Evolutionary conservation across 495 filamentous ascomycete species (phyloP).

Genomic region (Sporormia fimetaria): DNA sequence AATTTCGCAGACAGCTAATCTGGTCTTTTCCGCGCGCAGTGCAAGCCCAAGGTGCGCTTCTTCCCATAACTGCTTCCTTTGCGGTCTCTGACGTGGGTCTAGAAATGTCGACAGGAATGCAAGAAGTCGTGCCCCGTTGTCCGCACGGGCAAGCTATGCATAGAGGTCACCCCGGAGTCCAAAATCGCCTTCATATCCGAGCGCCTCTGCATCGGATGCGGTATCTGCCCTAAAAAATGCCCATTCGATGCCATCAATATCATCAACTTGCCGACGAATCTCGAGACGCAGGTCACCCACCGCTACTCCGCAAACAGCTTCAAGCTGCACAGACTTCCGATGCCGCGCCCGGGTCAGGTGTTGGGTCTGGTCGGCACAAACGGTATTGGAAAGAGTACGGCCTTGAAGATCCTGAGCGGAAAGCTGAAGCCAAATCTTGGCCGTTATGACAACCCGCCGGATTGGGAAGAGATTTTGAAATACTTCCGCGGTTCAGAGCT

Average conservation of each 20-base stretch:
- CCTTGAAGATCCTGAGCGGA: slow-evolving; percentile 92
- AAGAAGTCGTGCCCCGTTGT: slow-evolving; percentile 99
- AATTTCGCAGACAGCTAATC: slow-evolving; percentile 16
- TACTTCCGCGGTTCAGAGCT: slow-evolving; percentile 95
- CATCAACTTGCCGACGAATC: slow-evolving; percentile 97
- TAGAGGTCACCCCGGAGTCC: slow-evolving; percentile 79
- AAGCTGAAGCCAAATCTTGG: slow-evolving; percentile 98
- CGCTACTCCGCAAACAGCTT: slow-evolving; percentile 99
- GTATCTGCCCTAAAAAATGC: slow-evolving; percentile 98
- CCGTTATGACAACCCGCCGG: slow-evolving; percentile 86
- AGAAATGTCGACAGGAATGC: slow-evolving; percentile 97
- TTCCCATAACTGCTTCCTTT: not conserved
- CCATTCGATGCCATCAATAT: slow-evolving; percentile 99
- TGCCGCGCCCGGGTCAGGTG: slow-evolving; percentile 92
- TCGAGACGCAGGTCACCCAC: slow-evolving; percentile 94
- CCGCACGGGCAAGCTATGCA: slow-evolving; percentile 91
- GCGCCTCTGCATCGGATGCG: slow-evolving; percentile 88
- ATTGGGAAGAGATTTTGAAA: slow-evolving; percentile 98
- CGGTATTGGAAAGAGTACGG: slow-evolving; percentile 99
- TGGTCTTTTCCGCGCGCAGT: slow-evolving; percentile 37
- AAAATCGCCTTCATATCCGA: slow-evolving; percentile 98
- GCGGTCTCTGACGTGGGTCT: slow-evolving; percentile 7
- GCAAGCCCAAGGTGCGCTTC: slow-evolving; percentile 80
- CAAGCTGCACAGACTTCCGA: slow-evolving; percentile 93
- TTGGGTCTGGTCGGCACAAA: slow-evolving; percentile 94